These are phyloP conservation scores for Pseudozyma flocculosa DNA, from an alignment of 1,284 basidiomycete species.

Conservation along the genomic window DNA sequence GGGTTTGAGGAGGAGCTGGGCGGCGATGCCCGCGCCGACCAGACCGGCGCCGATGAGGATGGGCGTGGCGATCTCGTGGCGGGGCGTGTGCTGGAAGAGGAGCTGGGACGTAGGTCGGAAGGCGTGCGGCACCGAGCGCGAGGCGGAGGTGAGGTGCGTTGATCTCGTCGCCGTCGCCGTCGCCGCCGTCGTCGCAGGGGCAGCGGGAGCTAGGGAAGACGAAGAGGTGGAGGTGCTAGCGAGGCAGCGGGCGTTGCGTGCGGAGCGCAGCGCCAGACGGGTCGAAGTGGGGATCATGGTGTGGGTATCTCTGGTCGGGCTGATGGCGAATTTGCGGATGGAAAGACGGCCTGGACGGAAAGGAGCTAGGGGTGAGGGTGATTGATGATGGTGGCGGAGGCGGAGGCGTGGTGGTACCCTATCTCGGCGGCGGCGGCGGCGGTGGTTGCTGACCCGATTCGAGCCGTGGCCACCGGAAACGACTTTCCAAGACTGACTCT, in stretches of 20 bases:
- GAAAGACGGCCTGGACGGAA: no score
- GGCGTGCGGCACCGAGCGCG: neutral
- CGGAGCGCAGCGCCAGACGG: neutral
- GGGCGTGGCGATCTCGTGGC: constrained; percentile 36
- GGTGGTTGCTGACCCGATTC: no score
- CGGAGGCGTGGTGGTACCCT: no score
- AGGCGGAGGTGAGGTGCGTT: neutral
- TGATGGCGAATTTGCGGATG: no score
- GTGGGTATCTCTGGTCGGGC: neutral
- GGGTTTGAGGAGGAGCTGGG: constrained; percentile 37
- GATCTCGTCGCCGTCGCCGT: no score
- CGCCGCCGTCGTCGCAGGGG: neutral
- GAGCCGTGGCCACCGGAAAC: no score
- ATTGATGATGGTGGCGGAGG: no score
- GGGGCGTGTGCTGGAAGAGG: constrained; percentile 31
- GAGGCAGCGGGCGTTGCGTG: no score
- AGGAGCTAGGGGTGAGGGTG: no score
- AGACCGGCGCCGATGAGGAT: constrained; percentile 47
- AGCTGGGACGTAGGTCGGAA: constrained; percentile 28
- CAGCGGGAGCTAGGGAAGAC: neutral
- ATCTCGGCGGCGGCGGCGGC: no score
- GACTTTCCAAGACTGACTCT: no score
- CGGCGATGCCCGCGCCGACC: constrained; percentile 47
- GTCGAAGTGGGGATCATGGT: neutral
- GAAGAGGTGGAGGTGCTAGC: no score